These are phyloP conservation scores for Anaeromyces robustus DNA, from an alignment of 192 early-diverging fungal genomes.

Conservation along the genomic window DNA sequence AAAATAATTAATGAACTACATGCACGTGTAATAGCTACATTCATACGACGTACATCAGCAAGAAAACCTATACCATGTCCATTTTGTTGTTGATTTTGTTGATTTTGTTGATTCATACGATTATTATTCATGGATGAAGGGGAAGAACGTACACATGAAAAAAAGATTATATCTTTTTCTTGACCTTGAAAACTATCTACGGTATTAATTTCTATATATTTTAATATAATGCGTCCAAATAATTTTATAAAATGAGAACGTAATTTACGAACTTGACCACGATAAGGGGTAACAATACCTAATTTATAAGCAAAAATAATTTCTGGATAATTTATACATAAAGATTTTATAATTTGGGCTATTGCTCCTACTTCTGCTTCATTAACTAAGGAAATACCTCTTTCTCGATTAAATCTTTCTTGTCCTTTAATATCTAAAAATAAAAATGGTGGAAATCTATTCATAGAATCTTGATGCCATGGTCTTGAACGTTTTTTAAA, in stretches of 20 bases:
- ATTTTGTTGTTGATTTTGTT: too few relatives aligned
- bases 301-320: slow-evolving; percentile 43
- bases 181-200: slow-evolving; percentile 95
- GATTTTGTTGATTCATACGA: too few relatives aligned
- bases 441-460: slow-evolving; percentile 47
- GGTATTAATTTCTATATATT: slow-evolving; percentile 80
- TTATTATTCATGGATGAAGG: too few relatives aligned
- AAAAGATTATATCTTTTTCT: slow-evolving; percentile 92
- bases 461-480: slow-evolving; percentile 45
- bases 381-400: not conserved
- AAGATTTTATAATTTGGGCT: not conserved
- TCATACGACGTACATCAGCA: slow-evolving; percentile 73
- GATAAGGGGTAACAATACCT: slow-evolving; percentile 89
- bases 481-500: slow-evolving; percentile 31
- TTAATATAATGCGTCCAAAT: slow-evolving; percentile 45
- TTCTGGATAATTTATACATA: not conserved
- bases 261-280: slow-evolving; percentile 61
- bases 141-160: slow-evolving; percentile 81
- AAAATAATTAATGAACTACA: slow-evolving; percentile 66
- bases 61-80: slow-evolving; percentile 56
- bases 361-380: not conserved
- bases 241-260: slow-evolving; percentile 36
- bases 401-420: not conserved
- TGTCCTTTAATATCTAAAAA: slow-evolving; percentile 55
- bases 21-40: slow-evolving; percentile 78